Percentiles rank a stretch among this genome's conserved stretches.
These are phyloP conservation scores for Aspergillus terreus DNA, from an alignment of 2,329 filamentous ascomycete species.

Conservation along the genomic window DNA sequence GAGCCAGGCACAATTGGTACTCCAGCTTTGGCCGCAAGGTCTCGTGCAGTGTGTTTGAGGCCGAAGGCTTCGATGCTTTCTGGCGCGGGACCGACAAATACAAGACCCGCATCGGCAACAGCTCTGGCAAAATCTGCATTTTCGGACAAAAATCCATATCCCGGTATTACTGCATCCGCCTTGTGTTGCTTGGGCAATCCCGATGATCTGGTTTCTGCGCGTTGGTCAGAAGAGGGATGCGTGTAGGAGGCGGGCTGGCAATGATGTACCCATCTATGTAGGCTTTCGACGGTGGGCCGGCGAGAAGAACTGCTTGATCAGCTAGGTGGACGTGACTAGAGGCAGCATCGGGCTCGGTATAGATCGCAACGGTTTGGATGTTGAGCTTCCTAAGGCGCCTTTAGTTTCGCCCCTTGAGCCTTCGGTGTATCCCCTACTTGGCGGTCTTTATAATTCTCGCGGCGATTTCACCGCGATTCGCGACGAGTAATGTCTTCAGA, in stretches of 20 bases:
- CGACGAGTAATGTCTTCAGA: constrained; percentile 53
- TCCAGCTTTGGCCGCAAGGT: constrained; percentile 45
- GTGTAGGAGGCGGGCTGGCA: background rate
- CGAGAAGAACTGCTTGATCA: constrained; percentile 51
- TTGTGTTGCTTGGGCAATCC: constrained; percentile 47
- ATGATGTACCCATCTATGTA: constrained; percentile 44
- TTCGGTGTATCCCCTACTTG: constrained; percentile 23
- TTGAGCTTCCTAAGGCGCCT: constrained; percentile 33
- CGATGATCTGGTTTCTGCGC: constrained; percentile 37
- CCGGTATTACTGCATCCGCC: constrained; percentile 55
- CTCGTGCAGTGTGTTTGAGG: background rate
- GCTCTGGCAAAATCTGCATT: constrained; percentile 28
- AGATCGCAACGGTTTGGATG: constrained; percentile 55
- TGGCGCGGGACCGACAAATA: constrained; percentile 31
- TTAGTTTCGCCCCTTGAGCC: background rate
- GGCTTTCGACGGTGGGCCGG: constrained; percentile 46
- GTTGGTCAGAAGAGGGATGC: background rate
- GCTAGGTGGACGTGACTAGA: constrained; percentile 54
- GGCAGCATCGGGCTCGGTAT: constrained; percentile 53
- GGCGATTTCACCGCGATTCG: constrained; percentile 60
- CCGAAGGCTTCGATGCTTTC: constrained; percentile 30
- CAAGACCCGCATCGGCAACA: constrained; percentile 25
- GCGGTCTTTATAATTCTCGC: constrained; percentile 52
- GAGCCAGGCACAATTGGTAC: constrained; percentile 28
- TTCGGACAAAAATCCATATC: constrained; percentile 36